Conservation (phyloP, 2,329 filamentous ascomycete genomes). For the Berkeleyomyces rouxiae region DNA sequence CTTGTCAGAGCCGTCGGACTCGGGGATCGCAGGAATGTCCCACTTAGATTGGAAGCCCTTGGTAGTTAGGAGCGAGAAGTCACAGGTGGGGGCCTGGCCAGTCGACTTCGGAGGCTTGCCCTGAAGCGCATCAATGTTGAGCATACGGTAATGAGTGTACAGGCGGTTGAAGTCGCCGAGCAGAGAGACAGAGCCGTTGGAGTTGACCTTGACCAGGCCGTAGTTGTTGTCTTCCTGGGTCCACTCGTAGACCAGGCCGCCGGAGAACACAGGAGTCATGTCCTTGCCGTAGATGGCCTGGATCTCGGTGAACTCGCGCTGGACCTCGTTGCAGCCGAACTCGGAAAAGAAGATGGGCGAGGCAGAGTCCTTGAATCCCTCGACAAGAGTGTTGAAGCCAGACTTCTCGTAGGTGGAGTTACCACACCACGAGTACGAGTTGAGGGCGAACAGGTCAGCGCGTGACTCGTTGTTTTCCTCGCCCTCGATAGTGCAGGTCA, state of each 20-base stretch:
- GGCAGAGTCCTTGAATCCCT: slow-evolving; percentile 46
- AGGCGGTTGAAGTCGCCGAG: slow-evolving; percentile 56
- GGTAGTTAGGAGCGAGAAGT: slow-evolving; percentile 45
- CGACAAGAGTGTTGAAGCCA: slow-evolving; percentile 45
- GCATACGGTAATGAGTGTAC: slow-evolving; percentile 53
- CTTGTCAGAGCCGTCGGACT: slow-evolving; percentile 39
- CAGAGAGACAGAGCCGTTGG: slow-evolving; percentile 39
- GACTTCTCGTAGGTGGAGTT: slow-evolving; percentile 45
- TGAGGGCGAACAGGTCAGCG: slow-evolving; percentile 61
- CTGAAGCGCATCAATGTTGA: slow-evolving; percentile 52
- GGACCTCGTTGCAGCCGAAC: slow-evolving; percentile 57
- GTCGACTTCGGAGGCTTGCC: slow-evolving; percentile 39
- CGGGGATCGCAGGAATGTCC: slow-evolving; percentile 51
- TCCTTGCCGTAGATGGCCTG: slow-evolving; percentile 51
- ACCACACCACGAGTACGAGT: slow-evolving; percentile 55
- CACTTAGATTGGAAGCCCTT: slow-evolving; percentile 63
- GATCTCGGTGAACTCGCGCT: slow-evolving; percentile 63
- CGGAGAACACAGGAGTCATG: slow-evolving; percentile 54
- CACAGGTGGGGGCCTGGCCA: slow-evolving; percentile 44
- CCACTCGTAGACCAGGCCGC: slow-evolving; percentile 70
- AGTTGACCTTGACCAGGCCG: slow-evolving; percentile 46
- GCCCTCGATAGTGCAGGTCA: slow-evolving; percentile 46
- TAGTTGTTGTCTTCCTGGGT: slow-evolving; percentile 52
- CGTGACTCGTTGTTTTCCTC: slow-evolving; percentile 43
- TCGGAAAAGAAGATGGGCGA: slow-evolving; percentile 74